These are phyloP conservation scores for Phytophthora cryptogea DNA, from an alignment of 352 stramenopile species.

Conservation along the genomic window DNA sequence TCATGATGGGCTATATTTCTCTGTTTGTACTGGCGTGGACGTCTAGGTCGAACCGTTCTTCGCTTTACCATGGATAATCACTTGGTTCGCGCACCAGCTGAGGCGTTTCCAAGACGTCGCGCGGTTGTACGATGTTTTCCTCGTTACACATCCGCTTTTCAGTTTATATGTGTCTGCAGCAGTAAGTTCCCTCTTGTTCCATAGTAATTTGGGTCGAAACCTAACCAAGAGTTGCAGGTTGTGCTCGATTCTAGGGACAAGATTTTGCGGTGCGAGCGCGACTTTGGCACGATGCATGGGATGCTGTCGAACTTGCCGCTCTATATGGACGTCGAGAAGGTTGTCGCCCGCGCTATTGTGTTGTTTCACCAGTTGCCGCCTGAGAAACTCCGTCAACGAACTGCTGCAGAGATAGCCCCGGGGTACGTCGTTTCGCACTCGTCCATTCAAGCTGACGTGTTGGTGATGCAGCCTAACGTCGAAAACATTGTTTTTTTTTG, in stretches of 20 bases:
- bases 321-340: slow-evolving; percentile 70
- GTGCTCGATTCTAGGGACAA: slow-evolving; percentile 55
- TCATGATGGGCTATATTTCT: not conserved
- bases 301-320: slow-evolving; percentile 76
- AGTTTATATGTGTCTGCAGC: slow-evolving; percentile 90
- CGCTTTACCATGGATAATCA: slow-evolving; percentile 93
- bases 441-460: not conserved
- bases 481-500: not conserved
- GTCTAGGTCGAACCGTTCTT: slow-evolving; percentile 93
- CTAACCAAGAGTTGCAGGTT: slow-evolving; percentile 33
- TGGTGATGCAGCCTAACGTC: not conserved
- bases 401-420: slow-evolving; percentile 20
- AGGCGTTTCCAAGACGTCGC: slow-evolving; percentile 86
- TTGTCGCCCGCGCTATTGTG: slow-evolving; percentile 53
- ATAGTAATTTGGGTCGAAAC: not conserved
- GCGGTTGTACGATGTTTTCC: slow-evolving; percentile 93
- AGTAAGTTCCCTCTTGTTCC: slow-evolving; percentile 30
- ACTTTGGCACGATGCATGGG: slow-evolving; percentile 80
- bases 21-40: not conserved
- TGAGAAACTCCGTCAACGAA: slow-evolving; percentile 33
- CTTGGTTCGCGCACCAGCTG: slow-evolving; percentile 95
- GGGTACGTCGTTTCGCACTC: slow-evolving; percentile 24
- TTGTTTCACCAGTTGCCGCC: slow-evolving; percentile 68
- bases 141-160: slow-evolving; percentile 93
- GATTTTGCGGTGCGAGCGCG: slow-evolving; percentile 70